Percentiles rank a stretch among this genome's conserved stretches.
These are phyloP conservation scores for Bipolaris victoriae DNA, from an alignment of 2,329 filamentous ascomycete species.

Conservation along the genomic window DNA sequence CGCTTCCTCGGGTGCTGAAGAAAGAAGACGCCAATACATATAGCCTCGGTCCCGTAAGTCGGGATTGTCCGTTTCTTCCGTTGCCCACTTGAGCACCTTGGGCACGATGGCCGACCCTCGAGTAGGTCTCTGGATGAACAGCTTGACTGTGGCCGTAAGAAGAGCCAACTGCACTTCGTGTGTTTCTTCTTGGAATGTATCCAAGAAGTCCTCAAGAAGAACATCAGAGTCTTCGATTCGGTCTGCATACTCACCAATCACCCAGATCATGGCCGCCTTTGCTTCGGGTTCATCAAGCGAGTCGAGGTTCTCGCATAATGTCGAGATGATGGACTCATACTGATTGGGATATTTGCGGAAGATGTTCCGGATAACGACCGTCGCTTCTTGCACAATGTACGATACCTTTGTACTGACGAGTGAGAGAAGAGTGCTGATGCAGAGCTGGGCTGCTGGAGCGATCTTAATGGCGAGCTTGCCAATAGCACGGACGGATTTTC, in stretches of 20 bases:
- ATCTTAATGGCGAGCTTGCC: slow-evolving; percentile 99
- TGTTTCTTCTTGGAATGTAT: slow-evolving; percentile 90
- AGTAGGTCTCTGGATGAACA: slow-evolving; percentile 96
- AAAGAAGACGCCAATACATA: slow-evolving; percentile 98
- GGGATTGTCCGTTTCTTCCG: slow-evolving; percentile 98
- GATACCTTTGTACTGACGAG: slow-evolving; percentile 97
- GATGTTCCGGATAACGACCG: slow-evolving; percentile 97
- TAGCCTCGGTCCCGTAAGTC: slow-evolving; percentile 95
- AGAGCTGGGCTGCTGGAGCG: slow-evolving; percentile 86
- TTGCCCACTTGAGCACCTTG: slow-evolving; percentile 96
- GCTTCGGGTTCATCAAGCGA: slow-evolving; percentile 96
- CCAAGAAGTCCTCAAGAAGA: slow-evolving; percentile 91
- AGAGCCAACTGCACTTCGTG: slow-evolving; percentile 95
- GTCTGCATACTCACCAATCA: slow-evolving; percentile 97
- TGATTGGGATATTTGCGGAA: slow-evolving; percentile 99
- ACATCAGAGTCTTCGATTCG: slow-evolving; percentile 97
- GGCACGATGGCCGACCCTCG: slow-evolving; percentile 93
- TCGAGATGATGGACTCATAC: slow-evolving; percentile 96
- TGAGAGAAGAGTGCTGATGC: slow-evolving; percentile 90
- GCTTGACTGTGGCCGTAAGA: slow-evolving; percentile 93
- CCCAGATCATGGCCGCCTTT: slow-evolving; percentile 99
- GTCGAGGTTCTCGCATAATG: slow-evolving; percentile 93
- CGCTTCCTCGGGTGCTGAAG: slow-evolving; percentile 85
- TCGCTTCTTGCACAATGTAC: slow-evolving; percentile 98
- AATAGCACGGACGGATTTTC: slow-evolving; percentile 95